Base-by-base conservation (phyloP, 108 stramenopile genomes). In the Hondaea fermentalgiana region DNA sequence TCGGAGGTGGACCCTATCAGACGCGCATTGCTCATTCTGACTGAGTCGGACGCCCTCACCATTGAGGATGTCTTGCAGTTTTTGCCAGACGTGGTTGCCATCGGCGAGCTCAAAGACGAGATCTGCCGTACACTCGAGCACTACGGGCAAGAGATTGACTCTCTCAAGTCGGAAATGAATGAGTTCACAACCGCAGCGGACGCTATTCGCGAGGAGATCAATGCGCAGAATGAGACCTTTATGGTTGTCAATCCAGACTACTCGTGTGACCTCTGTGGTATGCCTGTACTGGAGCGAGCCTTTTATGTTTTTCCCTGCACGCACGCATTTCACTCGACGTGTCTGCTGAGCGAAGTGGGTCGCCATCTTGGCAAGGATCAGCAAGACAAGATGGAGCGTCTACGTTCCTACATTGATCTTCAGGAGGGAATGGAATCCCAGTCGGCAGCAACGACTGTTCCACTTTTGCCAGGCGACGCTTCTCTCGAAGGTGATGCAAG, bases 281-380 rank as follows among this genome's bases (percentile, higher is more conserved):
- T 83, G 76, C 76, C 51, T 6, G 76, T 83, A 12, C 49, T 53
- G 10, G 76, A 83, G 76, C 45, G 28, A 6, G 49, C 76, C 45
- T 83, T 83, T 83, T 83, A 83, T 35, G 5, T 83, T 47, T 83
- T 83, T 4, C 76, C 76, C 2, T 83, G 76, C 76, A 83, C 76
- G 28, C 76, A 83, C 51, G 45, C 76, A 3, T 83, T 83, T 35
- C 76, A 83, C 23, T 83, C 76, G 23, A 47, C 45, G 10, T 83
- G 76, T 23, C 76, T 83, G 45, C 51, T 83, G 0, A 12, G 49
- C n/a, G 76, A 83, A 23, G 49, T 83, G 25, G 45, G 23, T 83
- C 45, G 51, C n/a, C 76, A 83, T 23, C 49, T 83, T 1, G 76
- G 76, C 49, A 47, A 47, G 51, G 76, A 83, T 23, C 76, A 83